Conservation (phyloP, 1,139 yeast genomes). For the Hemisphaericaspora subhashii region DNA sequence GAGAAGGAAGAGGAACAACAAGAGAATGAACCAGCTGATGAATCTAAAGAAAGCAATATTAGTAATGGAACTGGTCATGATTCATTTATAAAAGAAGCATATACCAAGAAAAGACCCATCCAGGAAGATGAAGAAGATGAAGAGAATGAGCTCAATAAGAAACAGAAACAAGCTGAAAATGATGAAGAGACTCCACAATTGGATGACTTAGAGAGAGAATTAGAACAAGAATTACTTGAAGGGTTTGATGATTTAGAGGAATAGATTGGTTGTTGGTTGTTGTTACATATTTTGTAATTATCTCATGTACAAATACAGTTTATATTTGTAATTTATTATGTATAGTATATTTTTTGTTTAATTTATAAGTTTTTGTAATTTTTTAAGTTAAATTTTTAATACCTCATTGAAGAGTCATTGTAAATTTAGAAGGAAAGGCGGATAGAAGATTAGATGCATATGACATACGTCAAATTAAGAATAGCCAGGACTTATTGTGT, state of each 20-base stretch:
- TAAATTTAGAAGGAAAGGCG: too few relatives aligned
- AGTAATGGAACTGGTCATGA: conserved; percentile 16
- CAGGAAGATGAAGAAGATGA: conserved; percentile 19
- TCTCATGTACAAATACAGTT: background rate
- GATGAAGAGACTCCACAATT: conserved; percentile 12
- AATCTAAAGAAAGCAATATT: conserved; percentile 11
- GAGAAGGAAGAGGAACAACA: conserved; percentile 19
- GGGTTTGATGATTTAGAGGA: conserved; percentile 47
- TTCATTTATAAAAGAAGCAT: conserved; percentile 36
- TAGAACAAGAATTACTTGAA: conserved; percentile 47
- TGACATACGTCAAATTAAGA: too few relatives aligned
- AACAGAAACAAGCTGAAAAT: conserved; percentile 10
- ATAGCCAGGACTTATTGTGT: too few relatives aligned
- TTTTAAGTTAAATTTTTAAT: too few relatives aligned
- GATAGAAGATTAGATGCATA: too few relatives aligned
- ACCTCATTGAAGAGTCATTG: too few relatives aligned
- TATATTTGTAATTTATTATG: conserved; percentile 1
- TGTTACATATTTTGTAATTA: background rate
- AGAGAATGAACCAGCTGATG: conserved; percentile 15
- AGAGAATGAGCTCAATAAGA: conserved; percentile 14
- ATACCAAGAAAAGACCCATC: conserved; percentile 25
- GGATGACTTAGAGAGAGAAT: conserved; percentile 32
- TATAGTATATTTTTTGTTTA: background rate
- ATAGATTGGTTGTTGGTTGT: background rate
- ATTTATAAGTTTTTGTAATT: too few relatives aligned